A percentile compares a stretch with the other conserved stretches of the same genome.
Evolutionary conservation across 768 basidiomycete species (phyloP).

Genomic region (Austroboletus eburneus): DNA sequence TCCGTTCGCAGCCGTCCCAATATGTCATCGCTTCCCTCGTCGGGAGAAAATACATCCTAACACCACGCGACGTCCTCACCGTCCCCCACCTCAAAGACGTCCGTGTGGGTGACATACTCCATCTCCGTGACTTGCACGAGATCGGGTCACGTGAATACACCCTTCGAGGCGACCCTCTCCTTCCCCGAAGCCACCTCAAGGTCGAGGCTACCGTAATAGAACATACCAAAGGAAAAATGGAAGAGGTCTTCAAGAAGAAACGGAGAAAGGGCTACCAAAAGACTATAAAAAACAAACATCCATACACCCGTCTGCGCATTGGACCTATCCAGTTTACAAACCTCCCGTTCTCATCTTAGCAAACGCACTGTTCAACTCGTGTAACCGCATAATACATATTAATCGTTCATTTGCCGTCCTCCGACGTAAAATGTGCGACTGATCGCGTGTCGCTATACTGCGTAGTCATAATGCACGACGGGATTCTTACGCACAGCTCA

Average conservation of each 20-base stretch:
- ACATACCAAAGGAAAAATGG: slow-evolving; percentile 94
- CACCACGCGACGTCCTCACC: slow-evolving; percentile 89
- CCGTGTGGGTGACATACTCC: slow-evolving; percentile 79
- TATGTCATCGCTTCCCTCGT: slow-evolving; percentile 89
- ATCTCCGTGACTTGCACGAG: slow-evolving; percentile 85
- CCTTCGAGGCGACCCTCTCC: slow-evolving; percentile 70
- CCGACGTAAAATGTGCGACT: no score
- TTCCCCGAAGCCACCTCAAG: slow-evolving; percentile 61
- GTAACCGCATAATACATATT: no score
- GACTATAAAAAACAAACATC: slow-evolving; percentile 90
- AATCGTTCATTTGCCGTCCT: no score
- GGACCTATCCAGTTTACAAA: slow-evolving; percentile 64
- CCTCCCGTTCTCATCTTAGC: slow-evolving; percentile 26
- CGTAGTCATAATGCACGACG: no score
- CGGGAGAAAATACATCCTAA: slow-evolving; percentile 83
- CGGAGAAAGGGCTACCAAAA: slow-evolving; percentile 97
- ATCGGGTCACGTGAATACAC: slow-evolving; percentile 95
- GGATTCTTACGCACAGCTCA: no score
- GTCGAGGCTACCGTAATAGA: slow-evolving; percentile 93
- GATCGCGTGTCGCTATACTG: no score
- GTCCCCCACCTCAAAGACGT: slow-evolving; percentile 86
- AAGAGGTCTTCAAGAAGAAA: slow-evolving; percentile 93
- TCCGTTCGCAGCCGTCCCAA: slow-evolving; percentile 87
- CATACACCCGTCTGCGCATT: slow-evolving; percentile 91
- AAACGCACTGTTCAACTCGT: no score